phyloP scores from a whole-genome alignment of 495 filamentous ascomycete genomes.

The Talaromyces adpressus region DNA sequence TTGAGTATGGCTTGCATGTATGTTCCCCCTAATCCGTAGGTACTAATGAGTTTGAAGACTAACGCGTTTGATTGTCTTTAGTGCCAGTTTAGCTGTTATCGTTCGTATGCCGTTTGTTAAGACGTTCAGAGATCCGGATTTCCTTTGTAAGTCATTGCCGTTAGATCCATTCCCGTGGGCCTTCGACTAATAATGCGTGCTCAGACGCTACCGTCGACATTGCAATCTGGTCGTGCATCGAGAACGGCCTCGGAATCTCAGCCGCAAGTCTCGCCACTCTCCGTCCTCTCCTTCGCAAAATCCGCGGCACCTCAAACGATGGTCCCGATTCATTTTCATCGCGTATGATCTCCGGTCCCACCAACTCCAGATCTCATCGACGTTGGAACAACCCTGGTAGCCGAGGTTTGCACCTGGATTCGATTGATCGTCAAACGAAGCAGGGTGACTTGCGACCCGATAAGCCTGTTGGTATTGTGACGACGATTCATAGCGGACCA shows the following conservation, averaged over 20 bases:
- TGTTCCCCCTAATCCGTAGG: constrained; percentile 9
- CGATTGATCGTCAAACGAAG: not conserved
- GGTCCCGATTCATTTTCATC: not conserved
- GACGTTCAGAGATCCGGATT: constrained; percentile 29
- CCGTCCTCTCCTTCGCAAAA: constrained; percentile 36
- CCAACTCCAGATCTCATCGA: not conserved
- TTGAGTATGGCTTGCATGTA: constrained; percentile 39
- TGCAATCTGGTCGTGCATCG: constrained; percentile 38
- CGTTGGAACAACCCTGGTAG: not conserved
- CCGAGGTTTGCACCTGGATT: not conserved
- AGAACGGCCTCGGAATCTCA: constrained; percentile 38
- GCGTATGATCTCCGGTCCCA: not conserved
- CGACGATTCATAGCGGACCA: not conserved
- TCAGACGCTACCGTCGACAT: constrained; percentile 34
- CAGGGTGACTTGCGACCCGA: not conserved
- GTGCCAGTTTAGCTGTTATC: constrained; percentile 34
- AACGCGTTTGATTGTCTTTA: constrained; percentile 9
- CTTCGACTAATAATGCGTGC: not conserved
- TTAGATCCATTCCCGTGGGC: not conserved
- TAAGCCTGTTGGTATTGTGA: not conserved
- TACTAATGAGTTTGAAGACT: not conserved
- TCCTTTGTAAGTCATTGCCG: constrained; percentile 26
- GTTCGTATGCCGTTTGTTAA: constrained; percentile 33
- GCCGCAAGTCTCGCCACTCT: constrained; percentile 41
- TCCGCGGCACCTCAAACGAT: constrained; percentile 21